Percentiles rank a stretch among this genome's conserved stretches.
These are phyloP conservation scores for Tylopilus cervinicoccineus DNA, from an alignment of 768 basidiomycete genomes.

Conservation along the genomic window DNA sequence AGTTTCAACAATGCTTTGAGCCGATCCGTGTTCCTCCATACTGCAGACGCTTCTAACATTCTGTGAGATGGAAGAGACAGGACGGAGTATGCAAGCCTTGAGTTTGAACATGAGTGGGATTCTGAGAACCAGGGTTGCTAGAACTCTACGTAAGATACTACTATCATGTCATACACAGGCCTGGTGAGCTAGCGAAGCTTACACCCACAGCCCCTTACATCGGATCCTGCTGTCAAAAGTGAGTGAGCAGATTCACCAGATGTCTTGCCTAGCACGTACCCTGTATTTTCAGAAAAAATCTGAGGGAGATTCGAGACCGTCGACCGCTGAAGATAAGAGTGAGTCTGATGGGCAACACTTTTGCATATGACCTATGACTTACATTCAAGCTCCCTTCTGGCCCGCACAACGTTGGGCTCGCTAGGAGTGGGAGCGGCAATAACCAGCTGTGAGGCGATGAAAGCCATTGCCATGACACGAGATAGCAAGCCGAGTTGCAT, in stretches of 20 bases:
- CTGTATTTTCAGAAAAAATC: background rate
- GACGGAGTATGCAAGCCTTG: no score
- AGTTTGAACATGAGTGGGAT: no score
- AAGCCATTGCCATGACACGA: background rate
- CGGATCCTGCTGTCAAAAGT: background rate
- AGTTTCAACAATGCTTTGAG: no score
- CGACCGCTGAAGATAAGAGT: background rate
- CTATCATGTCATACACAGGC: background rate
- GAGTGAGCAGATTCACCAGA: background rate
- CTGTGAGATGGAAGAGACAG: no score
- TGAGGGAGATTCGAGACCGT: background rate
- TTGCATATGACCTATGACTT: background rate
- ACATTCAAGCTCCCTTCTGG: background rate
- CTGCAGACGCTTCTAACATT: no score
- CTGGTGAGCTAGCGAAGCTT: background rate
- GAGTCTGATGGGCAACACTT: background rate
- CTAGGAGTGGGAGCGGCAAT: background rate
- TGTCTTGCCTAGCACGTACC: background rate
- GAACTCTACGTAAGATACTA: background rate
- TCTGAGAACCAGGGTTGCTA: no score
- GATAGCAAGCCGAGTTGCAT: background rate
- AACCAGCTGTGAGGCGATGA: background rate
- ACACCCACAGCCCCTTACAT: background rate
- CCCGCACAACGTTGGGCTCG: background rate
- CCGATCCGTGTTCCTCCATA: no score